Base-by-base conservation (phyloP, 1,139 yeast species). In the Candida tropicalis region DNA sequence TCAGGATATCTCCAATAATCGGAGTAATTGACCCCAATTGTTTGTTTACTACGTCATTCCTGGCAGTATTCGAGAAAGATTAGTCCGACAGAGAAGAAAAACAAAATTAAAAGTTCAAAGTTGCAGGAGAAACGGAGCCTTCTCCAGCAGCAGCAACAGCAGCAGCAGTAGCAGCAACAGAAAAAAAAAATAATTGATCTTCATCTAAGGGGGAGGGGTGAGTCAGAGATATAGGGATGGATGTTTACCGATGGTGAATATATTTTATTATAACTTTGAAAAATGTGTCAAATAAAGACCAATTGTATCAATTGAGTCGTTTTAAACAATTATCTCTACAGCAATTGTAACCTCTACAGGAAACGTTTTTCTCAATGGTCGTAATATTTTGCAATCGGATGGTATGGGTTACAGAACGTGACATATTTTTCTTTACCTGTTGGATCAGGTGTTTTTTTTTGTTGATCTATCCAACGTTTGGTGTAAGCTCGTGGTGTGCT, bases 401-500 rank as follows among this genome's bases (percentile, higher is more conserved):
- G 29, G 29, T 12, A 15, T 27, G 15, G 29, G 16, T 12, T 5
- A n/a, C 29, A 27, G 16, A 7, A 27, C 5, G 8, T 27, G 17
- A 9, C 29, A 27, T 27, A 27, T 6, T 6, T 20, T 20, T 20
- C 9, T 20, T 3, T n/a, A n/a, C n/a, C n/a, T n/a, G n/a, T n/a
- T 10, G 16, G 16, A 27, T 27, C 29, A 27, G 29, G 29, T 27
- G 29, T 27, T 27, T 27, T 27, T 25, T 25, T 25, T 25, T 10
- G 5, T 24, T 24, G 8, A 5, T 24, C 27, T 25, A 13, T 25
- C 27, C n/a, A n/a, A n/a, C n/a, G n/a, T n/a, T n/a, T n/a, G n/a
- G n/a, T n/a, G n/a, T n/a, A n/a, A n/a, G 35, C 34, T 31, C 40
- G 43, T 36, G 43, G 40, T 33, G 34, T 25, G 35, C 22, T 11